Evolutionary conservation across 1,139 yeast species (phyloP).

Genomic region (Candida sojae): DNA sequence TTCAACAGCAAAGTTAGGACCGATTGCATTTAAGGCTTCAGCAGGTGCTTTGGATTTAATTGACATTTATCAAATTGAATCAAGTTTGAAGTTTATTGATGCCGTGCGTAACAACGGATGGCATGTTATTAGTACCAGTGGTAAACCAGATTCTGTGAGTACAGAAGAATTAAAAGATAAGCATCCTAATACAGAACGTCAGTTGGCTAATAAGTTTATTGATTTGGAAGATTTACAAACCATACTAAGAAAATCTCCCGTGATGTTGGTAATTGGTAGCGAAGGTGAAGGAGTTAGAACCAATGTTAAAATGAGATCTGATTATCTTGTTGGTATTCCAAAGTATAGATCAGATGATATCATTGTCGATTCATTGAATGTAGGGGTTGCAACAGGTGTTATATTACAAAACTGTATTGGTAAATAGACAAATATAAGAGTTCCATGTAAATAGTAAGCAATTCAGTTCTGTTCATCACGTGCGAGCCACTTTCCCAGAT

Average conservation of each 20-base stretch:
- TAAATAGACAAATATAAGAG: neutral
- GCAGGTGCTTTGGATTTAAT: conserved; percentile 86
- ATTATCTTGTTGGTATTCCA: conserved; percentile 58
- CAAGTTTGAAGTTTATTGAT: conserved; percentile 65
- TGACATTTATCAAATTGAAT: conserved; percentile 57
- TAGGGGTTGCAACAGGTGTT: conserved; percentile 84
- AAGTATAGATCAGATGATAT: conserved; percentile 33
- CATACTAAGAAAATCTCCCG: conserved; percentile 53
- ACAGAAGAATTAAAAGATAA: conserved; percentile 23
- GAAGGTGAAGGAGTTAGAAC: conserved; percentile 85
- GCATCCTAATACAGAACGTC: conserved; percentile 20
- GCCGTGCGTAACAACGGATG: conserved; percentile 61
- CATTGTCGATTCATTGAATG: conserved; percentile 80
- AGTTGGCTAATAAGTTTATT: conserved; percentile 33
- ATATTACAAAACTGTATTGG: conserved; percentile 32
- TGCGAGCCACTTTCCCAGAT: neutral
- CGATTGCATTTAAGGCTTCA: conserved; percentile 78
- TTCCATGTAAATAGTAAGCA: neutral
- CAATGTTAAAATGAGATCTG: conserved; percentile 60
- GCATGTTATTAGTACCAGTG: conserved; percentile 69
- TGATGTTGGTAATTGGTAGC: conserved; percentile 75
- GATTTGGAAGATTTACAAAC: conserved; percentile 43
- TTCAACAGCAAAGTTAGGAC: conserved; percentile 74
- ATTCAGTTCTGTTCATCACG: neutral
- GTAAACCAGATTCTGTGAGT: conserved; percentile 27